A percentile compares a stretch with the other conserved stretches of the same genome.
Evolutionary conservation across 345 rosid species (phyloP).

Genomic region (Noccaea bulbosa): DNA sequence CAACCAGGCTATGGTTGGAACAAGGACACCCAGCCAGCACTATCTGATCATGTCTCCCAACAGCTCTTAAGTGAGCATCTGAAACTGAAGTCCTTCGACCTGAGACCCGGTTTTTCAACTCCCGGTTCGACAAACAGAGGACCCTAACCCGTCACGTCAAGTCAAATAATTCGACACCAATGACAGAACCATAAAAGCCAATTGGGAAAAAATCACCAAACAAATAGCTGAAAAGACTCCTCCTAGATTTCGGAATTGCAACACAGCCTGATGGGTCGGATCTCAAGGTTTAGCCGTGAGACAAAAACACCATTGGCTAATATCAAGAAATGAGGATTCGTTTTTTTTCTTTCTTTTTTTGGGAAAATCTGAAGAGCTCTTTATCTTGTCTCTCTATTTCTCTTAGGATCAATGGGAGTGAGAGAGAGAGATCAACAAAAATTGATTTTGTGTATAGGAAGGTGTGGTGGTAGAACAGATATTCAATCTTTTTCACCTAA

Average conservation of each 20-base stretch:
- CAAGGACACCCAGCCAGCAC: slow-evolving; percentile 54
- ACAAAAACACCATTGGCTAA: slow-evolving; percentile 31
- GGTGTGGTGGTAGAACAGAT: slow-evolving; percentile 40
- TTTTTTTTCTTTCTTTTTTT: slow-evolving; percentile 6
- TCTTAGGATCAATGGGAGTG: slow-evolving; percentile 23
- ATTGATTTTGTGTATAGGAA: slow-evolving; percentile 43
- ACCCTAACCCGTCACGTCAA: slow-evolving; percentile 34
- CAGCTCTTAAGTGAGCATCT: slow-evolving; percentile 65
- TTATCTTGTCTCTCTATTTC: slow-evolving; percentile 28
- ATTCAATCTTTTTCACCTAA: slow-evolving; percentile 30
- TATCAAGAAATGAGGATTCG: slow-evolving; percentile 29
- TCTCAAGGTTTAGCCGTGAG: slow-evolving; percentile 18
- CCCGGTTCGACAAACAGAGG: slow-evolving; percentile 50
- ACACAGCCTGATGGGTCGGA: slow-evolving; percentile 35
- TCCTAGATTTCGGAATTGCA: slow-evolving; percentile 15
- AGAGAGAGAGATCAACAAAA: slow-evolving; percentile 34
- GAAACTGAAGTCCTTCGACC: slow-evolving; percentile 57
- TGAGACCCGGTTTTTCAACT: slow-evolving; percentile 52
- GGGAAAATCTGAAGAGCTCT: slow-evolving; percentile 34
- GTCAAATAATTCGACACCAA: slow-evolving; percentile 30
- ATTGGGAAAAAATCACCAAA: slow-evolving; percentile 26
- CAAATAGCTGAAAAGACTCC: slow-evolving; percentile 35
- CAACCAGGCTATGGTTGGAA: slow-evolving; percentile 49
- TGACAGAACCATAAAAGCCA: slow-evolving; percentile 39
- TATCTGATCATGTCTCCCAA: slow-evolving; percentile 69